These are phyloP conservation scores for Allium fistulosum DNA, from an alignment of 106 monocot species.

Conservation along the genomic window DNA sequence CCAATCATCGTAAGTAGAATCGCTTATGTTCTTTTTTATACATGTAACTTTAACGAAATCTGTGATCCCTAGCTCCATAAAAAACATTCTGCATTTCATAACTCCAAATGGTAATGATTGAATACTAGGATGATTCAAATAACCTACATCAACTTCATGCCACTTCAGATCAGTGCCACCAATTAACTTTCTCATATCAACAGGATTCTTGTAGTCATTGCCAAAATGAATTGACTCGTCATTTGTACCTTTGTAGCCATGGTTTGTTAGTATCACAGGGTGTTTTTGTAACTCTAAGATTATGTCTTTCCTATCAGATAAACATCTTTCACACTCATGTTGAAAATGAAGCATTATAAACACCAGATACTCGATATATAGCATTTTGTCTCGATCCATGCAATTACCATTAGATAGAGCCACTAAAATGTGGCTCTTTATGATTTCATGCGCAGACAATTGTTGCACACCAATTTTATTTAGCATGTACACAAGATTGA, in stretches of 20 bases:
- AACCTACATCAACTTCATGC: conserved; percentile 69
- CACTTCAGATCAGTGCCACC: conserved; percentile 32
- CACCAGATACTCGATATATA: conserved; percentile 75
- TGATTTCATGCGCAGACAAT: conserved; percentile 81
- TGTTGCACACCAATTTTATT: conserved; percentile 65
- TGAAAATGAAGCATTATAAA: conserved; percentile 91
- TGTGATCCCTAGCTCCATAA: conserved; percentile 73
- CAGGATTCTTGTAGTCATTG: conserved; percentile 62
- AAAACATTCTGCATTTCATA: conserved; percentile 62
- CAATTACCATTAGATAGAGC: conserved; percentile 23
- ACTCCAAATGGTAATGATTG: conserved; percentile 19
- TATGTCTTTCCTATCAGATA: conserved; percentile 53
- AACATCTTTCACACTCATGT: conserved; percentile 52
- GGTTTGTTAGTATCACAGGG: conserved; percentile 57
- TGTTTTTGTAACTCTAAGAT: conserved; percentile 38
- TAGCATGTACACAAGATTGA: conserved; percentile 45
- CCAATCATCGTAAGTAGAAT: conserved; percentile 55
- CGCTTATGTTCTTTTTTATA: conserved; percentile 28
- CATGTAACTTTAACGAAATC: conserved; percentile 79
- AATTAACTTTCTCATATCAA: conserved; percentile 47
- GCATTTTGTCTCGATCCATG: conserved; percentile 17
- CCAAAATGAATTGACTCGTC: conserved; percentile 79
- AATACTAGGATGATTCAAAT: conserved; percentile 62
- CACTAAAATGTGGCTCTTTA: conserved; percentile 58
- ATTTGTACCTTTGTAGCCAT: conserved; percentile 55